These are phyloP conservation scores for Neonothopanus nambi DNA, from an alignment of 1,284 basidiomycete genomes.

Conservation along the genomic window DNA sequence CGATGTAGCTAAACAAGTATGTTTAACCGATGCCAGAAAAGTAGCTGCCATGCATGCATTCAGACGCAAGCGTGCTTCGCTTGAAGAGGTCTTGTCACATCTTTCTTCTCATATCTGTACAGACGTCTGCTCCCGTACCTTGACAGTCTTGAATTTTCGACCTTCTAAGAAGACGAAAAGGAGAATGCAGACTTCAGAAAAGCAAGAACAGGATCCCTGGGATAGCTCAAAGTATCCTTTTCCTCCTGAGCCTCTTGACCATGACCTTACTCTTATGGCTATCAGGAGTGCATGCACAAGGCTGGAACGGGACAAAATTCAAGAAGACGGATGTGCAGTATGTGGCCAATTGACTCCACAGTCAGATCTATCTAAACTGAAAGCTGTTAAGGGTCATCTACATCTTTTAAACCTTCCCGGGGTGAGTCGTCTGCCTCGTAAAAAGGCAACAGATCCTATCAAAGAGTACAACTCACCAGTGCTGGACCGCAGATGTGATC, in stretches of 20 bases:
- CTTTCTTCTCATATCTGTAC: too few relatives aligned
- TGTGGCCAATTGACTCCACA: slow-evolving; percentile 25
- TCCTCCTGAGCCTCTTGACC: neutral
- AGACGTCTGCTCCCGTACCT: too few relatives aligned
- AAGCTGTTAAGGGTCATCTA: slow-evolving; percentile 17
- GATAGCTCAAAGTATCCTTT: too few relatives aligned
- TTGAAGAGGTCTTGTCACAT: too few relatives aligned
- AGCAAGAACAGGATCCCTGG: too few relatives aligned
- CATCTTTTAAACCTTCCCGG: slow-evolving; percentile 4
- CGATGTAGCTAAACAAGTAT: too few relatives aligned
- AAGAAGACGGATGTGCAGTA: slow-evolving; percentile 31
- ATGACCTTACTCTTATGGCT: neutral
- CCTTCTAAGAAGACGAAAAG: too few relatives aligned
- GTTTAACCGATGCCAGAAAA: too few relatives aligned
- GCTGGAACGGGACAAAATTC: neutral
- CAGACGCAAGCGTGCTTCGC: too few relatives aligned
- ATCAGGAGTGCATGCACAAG: neutral
- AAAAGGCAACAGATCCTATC: neutral
- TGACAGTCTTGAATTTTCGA: too few relatives aligned
- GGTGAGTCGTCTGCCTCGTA: neutral
- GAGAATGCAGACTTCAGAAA: too few relatives aligned
- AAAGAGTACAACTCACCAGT: slow-evolving; percentile 16
- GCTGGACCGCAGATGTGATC: slow-evolving; percentile 18
- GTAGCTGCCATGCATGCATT: too few relatives aligned
- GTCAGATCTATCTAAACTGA: slow-evolving; percentile 15